phyloP scores from a whole-genome alignment of 202 grass and related monocot species.

The Eragrostis tef region DNA sequence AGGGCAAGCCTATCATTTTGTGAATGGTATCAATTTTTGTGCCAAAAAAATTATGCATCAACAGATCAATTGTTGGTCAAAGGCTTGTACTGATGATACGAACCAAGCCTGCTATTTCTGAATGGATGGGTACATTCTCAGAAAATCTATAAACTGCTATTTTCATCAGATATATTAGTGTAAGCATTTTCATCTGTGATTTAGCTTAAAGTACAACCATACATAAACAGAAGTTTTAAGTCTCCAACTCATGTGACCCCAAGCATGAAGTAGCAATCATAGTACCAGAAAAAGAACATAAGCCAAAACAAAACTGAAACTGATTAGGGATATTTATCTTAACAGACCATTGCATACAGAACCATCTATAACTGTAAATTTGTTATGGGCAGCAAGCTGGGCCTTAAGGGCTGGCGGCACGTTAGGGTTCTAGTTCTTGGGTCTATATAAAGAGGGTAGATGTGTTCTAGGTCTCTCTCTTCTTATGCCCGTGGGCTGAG shows the following conservation, averaged over 20 bases:
- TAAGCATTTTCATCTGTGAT: background rate
- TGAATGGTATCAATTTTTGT: background rate
- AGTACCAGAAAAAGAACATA: slow-evolving; percentile 23
- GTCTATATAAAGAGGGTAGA: too few relatives aligned
- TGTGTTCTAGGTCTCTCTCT: too few relatives aligned
- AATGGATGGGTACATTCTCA: background rate
- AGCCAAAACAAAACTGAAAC: background rate
- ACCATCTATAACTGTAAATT: background rate
- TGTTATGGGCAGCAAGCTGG: too few relatives aligned
- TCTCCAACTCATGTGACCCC: background rate
- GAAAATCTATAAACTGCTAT: background rate
- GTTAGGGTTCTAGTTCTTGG: too few relatives aligned
- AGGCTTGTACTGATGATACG: background rate
- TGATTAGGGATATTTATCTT: background rate
- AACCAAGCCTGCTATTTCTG: background rate
- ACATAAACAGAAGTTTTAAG: background rate
- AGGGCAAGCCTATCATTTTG: background rate
- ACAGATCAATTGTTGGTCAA: background rate
- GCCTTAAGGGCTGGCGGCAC: too few relatives aligned
- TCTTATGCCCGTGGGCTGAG: too few relatives aligned
- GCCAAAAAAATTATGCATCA: background rate
- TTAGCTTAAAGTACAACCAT: background rate
- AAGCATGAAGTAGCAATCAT: background rate
- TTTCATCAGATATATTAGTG: slow-evolving; percentile 11
- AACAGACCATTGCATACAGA: background rate